These are phyloP conservation scores for Ehretia macrophylla DNA, from an alignment of 257 asterid species.

Conservation along the genomic window DNA sequence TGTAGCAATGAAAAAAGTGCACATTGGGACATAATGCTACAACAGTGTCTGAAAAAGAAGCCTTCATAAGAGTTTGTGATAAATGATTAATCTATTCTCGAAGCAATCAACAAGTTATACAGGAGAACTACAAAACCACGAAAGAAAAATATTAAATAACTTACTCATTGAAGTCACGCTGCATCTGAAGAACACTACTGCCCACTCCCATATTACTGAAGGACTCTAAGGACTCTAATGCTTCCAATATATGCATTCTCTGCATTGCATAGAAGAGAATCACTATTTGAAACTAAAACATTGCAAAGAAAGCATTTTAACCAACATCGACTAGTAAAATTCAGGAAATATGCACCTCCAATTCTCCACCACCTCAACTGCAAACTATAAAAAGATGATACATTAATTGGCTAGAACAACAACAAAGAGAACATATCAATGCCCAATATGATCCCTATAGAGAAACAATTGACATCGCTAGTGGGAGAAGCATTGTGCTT, in stretches of 20 bases:
- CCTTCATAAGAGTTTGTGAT: too few species aligned
- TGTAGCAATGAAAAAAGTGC: too few species aligned
- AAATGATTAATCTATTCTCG: too few species aligned
- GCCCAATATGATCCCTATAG: too few species aligned
- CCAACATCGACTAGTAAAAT: background rate
- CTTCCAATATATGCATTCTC: slow-evolving; percentile 79
- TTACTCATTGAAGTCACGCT: slow-evolving; percentile 87
- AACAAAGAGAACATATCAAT: too few species aligned
- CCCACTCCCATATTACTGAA: slow-evolving; percentile 54
- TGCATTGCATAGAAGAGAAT: slow-evolving; percentile 24
- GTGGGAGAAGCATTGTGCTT: too few species aligned
- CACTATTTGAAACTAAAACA: background rate
- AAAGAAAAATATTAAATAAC: slow-evolving; percentile 13
- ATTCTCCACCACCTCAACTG: too few species aligned
- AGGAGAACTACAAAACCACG: background rate
- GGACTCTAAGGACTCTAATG: slow-evolving; percentile 80
- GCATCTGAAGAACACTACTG: slow-evolving; percentile 42
- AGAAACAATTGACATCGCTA: too few species aligned
- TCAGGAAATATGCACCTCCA: background rate
- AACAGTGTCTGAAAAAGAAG: too few species aligned
- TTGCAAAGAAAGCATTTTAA: background rate
- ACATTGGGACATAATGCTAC: too few species aligned
- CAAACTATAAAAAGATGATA: too few species aligned
- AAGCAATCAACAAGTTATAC: background rate
- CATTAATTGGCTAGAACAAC: too few species aligned